These are phyloP conservation scores for Fraxinus dipetala DNA, from an alignment of 305 asterid species.

Conservation along the genomic window DNA sequence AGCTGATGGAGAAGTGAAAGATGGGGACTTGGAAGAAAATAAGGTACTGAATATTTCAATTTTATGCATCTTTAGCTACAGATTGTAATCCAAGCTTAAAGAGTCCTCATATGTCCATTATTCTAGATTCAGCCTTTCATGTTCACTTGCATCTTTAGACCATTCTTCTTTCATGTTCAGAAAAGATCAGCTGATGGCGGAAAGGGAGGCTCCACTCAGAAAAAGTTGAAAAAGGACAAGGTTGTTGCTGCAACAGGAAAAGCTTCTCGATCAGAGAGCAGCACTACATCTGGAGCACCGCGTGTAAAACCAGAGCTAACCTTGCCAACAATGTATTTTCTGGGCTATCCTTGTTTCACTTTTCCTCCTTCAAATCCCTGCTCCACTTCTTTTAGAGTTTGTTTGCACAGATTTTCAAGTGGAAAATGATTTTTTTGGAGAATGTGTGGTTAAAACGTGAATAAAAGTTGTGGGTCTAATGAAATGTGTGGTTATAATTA, in stretches of 20 bases:
- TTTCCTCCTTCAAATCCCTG: background rate
- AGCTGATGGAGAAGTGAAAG: constrained; percentile 73
- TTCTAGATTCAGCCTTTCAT: background rate
- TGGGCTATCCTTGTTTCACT: constrained; percentile 4
- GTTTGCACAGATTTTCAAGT: background rate
- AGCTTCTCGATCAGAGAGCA: constrained; percentile 69
- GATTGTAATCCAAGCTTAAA: constrained; percentile 4
- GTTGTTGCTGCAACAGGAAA: constrained; percentile 59
- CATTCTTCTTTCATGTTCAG: constrained; percentile 33
- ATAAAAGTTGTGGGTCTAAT: background rate
- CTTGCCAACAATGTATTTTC: constrained; percentile 66
- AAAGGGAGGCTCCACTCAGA: constrained; percentile 67
- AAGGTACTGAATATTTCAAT: constrained; percentile 47
- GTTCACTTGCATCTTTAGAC: constrained; percentile 22
- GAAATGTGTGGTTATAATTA: background rate
- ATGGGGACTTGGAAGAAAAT: constrained; percentile 76
- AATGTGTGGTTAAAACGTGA: background rate
- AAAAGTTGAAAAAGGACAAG: constrained; percentile 83
- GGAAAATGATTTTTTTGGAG: background rate
- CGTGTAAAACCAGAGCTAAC: constrained; percentile 87
- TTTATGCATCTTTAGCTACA: constrained; percentile 22
- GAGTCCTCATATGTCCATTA: background rate
- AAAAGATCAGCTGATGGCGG: constrained; percentile 72
- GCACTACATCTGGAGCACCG: constrained; percentile 60
- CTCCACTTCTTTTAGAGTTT: background rate